Conservation (phyloP, 352 stramenopile species). For the Globisporangium barbulae region DNA sequence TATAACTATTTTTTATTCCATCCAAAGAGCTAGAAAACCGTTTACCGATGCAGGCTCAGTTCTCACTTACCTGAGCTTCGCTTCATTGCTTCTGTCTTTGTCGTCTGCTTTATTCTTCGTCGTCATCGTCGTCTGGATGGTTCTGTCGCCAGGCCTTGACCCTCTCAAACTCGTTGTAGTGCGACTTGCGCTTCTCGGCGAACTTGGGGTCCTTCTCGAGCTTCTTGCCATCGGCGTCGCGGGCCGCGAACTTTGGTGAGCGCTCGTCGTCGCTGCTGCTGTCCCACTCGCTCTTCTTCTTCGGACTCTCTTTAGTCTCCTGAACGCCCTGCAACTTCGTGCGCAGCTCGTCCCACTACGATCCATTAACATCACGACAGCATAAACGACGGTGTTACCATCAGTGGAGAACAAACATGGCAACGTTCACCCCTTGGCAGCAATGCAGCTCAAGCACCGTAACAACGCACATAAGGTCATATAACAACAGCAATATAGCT, state of each 20-base stretch:
- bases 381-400: neutral
- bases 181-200: conserved; percentile 65
- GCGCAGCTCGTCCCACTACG: conserved; percentile 68
- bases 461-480: neutral
- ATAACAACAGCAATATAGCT: neutral
- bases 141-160: conserved; percentile 67
- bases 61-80: neutral
- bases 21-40: no score
- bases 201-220: conserved; percentile 66
- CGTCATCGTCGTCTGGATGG: conserved; percentile 23
- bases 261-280: conserved; percentile 49
- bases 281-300: conserved; percentile 51
- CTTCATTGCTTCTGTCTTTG: neutral
- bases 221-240: conserved; percentile 61
- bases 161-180: conserved; percentile 84
- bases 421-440: neutral
- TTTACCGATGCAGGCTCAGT: neutral
- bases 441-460: neutral
- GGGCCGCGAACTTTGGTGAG: conserved; percentile 26
- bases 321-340: conserved; percentile 57
- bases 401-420: no score
- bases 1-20: neutral
- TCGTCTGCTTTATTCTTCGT: conserved; percentile 6
- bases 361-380: neutral
- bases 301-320: conserved; percentile 29